Base-by-base conservation (phyloP, 2,329 filamentous ascomycete genomes). In the Sphaerulina vaccinii region DNA sequence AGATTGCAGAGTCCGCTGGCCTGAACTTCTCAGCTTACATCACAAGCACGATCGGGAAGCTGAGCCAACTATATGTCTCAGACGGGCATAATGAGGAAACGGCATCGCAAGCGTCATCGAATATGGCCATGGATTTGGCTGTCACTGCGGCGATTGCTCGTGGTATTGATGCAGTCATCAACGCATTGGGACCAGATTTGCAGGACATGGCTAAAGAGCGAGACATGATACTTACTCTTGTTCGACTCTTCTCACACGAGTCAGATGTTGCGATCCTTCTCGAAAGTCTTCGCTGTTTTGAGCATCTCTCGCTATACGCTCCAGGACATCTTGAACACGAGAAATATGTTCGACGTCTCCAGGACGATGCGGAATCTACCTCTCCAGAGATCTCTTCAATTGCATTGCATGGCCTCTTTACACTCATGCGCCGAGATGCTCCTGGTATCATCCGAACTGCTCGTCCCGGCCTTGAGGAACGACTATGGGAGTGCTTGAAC, bases 121-220 rank as follows among this genome's bases (percentile, higher is more conserved):
- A 96, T 66, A 80, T 96, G 29, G 91, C 96, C 70, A 78, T 95
- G 62, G 89, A 93, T 50, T 78, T 91, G 19, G 85, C 89, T 5
- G 92, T 92, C 0, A 83, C 87, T 1, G 85, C 90, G 16, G 87
- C 90, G 1, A 85, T 97, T 55, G 87, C 88, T 24, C 85, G 90
- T 62, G 95, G 90, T 61, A 85, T 96, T 23, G 91, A 97, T 70
- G 93, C 91, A n/a, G 79, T 96, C 19, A 90, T 99, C 73, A 97
- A 97, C 62, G 93, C 99, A 8, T 79, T 99, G 9, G 93, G 93
- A 0, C 93, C 93, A 0, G 95, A 99, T 71, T 75, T 99, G 18
- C 93, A 97, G 70, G 93, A 97, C 64, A 84, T 93, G 58, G 84
- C 83, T 3, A 96, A 95, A 71, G 88, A 90, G n/a, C 79, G 93